Conservation (phyloP, 1,284 basidiomycete species). For the Peniophora sp. region DNA sequence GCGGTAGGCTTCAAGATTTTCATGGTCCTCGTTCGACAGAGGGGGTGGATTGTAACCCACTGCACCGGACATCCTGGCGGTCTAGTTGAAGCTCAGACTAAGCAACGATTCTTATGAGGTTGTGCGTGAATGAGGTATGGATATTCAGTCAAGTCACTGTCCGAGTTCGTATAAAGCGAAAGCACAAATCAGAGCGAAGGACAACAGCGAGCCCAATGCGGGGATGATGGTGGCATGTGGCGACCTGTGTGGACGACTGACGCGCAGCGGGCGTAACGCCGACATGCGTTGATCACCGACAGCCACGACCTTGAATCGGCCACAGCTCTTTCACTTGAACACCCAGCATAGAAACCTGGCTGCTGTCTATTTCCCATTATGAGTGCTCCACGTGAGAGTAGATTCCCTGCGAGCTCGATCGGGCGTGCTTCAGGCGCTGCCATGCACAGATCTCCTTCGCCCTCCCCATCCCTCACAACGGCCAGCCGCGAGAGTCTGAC, state of each 20-base stretch:
- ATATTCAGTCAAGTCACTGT: too few species aligned
- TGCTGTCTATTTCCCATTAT: not conserved
- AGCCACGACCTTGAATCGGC: not conserved
- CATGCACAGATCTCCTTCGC: slow-evolving; percentile 37
- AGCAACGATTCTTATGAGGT: too few species aligned
- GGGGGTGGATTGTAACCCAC: too few species aligned
- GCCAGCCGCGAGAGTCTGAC: slow-evolving; percentile 39
- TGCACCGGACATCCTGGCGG: too few species aligned
- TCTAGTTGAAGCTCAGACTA: too few species aligned
- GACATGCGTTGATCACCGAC: too few species aligned
- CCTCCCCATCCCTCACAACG: slow-evolving; percentile 11
- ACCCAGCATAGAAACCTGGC: not conserved
- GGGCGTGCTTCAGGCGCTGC: slow-evolving; percentile 36
- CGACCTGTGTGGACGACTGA: not conserved
- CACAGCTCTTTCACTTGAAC: not conserved
- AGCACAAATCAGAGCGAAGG: too few species aligned
- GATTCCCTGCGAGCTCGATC: slow-evolving; percentile 46
- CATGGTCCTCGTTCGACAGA: not conserved
- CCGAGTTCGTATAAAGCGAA: too few species aligned
- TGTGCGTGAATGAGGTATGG: too few species aligned
- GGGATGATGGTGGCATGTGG: not conserved
- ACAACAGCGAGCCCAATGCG: not conserved
- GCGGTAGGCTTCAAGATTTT: not conserved
- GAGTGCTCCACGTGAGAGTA: slow-evolving; percentile 22
- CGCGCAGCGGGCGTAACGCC: not conserved